Percentiles rank a stretch among this genome's conserved stretches.
Conservation (phyloP, 257 asterid genomes). For the Handroanthus guayacan region DNA sequence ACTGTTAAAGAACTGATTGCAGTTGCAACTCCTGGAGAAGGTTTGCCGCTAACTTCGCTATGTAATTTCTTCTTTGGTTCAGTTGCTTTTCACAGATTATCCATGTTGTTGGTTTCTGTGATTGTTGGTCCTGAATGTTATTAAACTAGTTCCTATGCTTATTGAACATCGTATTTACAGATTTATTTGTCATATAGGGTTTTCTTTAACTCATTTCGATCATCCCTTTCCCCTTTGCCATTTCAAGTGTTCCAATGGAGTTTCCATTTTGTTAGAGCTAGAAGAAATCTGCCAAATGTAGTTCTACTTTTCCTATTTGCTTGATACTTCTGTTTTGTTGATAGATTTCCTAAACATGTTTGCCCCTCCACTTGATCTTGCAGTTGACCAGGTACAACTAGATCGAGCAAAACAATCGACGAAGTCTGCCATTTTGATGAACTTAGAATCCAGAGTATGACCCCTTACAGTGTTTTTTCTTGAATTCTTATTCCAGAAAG, state of each 20-base stretch:
- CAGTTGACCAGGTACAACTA: slow-evolving; percentile 74
- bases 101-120: slow-evolving; percentile 22
- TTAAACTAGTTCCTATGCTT: slow-evolving; percentile 20
- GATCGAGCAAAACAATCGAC: slow-evolving; percentile 90
- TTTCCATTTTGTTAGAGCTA: neutral
- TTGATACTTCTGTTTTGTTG: slow-evolving; percentile 16
- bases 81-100: slow-evolving; percentile 31
- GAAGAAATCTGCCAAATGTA: neutral
- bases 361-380: slow-evolving; percentile 23
- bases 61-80: slow-evolving; percentile 20
- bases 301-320: slow-evolving; percentile 7
- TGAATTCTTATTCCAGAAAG: neutral
- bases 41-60: slow-evolving; percentile 44
- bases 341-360: slow-evolving; percentile 26
- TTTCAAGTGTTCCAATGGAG: slow-evolving; percentile 7
- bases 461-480: slow-evolving; percentile 3
- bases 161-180: neutral
- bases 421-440: slow-evolving; percentile 91
- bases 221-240: neutral
- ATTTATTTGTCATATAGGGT: neutral
- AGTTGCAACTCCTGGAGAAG: slow-evolving; percentile 71
- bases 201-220: neutral
- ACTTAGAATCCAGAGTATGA: slow-evolving; percentile 93
- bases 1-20: slow-evolving; percentile 72
- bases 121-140: neutral